Evolutionary conservation across 192 early-diverging fungal species (phyloP), one percentile per base, ranked within the genome.

Genomic region (Oehlia diaphana): DNA sequence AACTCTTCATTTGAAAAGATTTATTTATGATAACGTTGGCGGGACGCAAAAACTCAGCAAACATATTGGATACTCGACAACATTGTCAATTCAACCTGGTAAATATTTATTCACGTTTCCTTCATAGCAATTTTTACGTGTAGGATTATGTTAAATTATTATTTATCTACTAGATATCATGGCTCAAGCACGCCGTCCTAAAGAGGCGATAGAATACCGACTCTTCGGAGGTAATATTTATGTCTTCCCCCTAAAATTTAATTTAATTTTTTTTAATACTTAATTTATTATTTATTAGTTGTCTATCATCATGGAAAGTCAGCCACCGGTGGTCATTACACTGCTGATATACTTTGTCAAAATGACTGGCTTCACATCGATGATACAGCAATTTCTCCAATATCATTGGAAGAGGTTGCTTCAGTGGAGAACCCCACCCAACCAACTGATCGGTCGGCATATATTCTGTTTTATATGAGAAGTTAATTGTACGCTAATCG

Each of bases 271-370:
- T 26, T 6, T 42, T 42, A 31, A 8, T 42, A 42, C 7, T 42
- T 42, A 42, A 23, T 13, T 44, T 23, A 44, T 49, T n/a, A 44
- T 21, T 31, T 23, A 28, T 67, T 50, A 77, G 97, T 96, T 50
- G 95, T 99, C 9, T 96, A 98, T 82, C 98, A 99, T 86, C 98
- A 98, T 82, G 97, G 98, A 4, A 83, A 84, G 65, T 87, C 88
- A 33, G 94, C 96, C 21, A 91, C 87, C 16, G 97, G 96, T 44
- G 98, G 98, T 9, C 98, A 99, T 81, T 99, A 99, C 85, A 99
- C 98, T 3, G 97, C 95, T 86, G 95, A 97, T 86, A 88, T 99
- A 8, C 79, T 87, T 72, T 87, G 93, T 69, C 86, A 91, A 67
- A 83, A 88, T 58, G 87, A 92, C 76, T 99, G 98, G 98, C 89